phyloP scores from a whole-genome alignment of 768 basidiomycete species.

The Rhodotorula diobovata region DNA sequence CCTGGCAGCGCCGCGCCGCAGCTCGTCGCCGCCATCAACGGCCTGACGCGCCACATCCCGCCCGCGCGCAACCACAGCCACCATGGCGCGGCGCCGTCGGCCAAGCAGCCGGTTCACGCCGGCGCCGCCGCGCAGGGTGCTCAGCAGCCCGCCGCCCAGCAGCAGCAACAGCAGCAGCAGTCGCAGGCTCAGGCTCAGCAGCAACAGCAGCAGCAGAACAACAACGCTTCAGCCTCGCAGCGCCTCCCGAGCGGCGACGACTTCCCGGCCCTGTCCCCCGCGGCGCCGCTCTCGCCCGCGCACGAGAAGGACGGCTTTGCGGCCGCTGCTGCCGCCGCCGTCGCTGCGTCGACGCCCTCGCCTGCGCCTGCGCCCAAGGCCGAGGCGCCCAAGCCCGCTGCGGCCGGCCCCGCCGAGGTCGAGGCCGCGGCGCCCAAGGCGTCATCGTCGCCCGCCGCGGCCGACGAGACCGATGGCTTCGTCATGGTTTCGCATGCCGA shows the following conservation, averaged over 20 bases:
- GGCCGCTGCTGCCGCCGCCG: neutral
- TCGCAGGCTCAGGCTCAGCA: neutral
- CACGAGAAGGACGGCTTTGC: neutral
- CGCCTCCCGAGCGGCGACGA: constrained; percentile 13
- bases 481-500: constrained; percentile 25
- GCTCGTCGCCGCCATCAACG: constrained; percentile 40
- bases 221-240: neutral
- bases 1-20: constrained; percentile 23
- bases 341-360: neutral
- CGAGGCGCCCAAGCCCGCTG: neutral
- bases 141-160: neutral
- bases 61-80: constrained; percentile 1
- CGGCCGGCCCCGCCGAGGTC: neutral
- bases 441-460: neutral
- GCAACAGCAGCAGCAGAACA: neutral
- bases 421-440: neutral
- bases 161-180: neutral
- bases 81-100: neutral
- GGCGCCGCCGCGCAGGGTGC: neutral
- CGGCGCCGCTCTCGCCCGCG: constrained; percentile 6
- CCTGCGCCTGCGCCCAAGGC: neutral
- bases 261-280: constrained; percentile 31
- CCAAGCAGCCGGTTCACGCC: neutral
- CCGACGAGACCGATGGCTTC: constrained; percentile 22
- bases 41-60: constrained; percentile 34